Evolutionary conservation across 306 rosid species (phyloP), one percentile per base, ranked within the genome.

Genomic region (Cicer chorassanicum): DNA sequence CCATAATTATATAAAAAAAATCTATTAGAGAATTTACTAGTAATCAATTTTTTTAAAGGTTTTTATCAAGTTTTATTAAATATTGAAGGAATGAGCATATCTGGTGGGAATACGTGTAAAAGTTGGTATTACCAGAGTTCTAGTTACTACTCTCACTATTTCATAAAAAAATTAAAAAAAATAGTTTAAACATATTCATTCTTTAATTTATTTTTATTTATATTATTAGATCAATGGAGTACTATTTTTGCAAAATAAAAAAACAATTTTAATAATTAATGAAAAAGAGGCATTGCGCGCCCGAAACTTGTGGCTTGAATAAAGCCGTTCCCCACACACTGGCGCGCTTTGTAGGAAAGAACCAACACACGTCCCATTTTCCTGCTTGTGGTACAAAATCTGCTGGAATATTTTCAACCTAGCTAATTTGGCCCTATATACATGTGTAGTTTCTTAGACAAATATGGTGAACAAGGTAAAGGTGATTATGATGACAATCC

Each of bases 271-370:
- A 54, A 15, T 18, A 16, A 51, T 51, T 24, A 54, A 0, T 19
- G 1, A 21, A 21, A 24, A 55, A 76, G 56, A 72, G 79, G 65
- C 86, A 56, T 76, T 67, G 84, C 44, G 55, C 78, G 73, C 78
- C 84, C 87, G 82, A 84, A 86, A 88, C 86, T 82, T 73, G 76
- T 84, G 88, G 78, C 86, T 84, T 86, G 19, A 84, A 74, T 76
- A 78, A 73, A 76, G 85, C 72, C 73, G 72, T 82, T 64, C 80
- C 82, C 84, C 67, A 70, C 7, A 15, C 7, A 53, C 49, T 51
- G 60, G 21, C 68, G 55, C 19, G 19, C 19, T 8, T 5, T 40
- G 43, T 34, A 53, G 59, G 6, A 24, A 16, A 70, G 29, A 65
- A 63, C 63, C 55, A 69, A 73, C 45, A 51, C 45, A 44, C 29